Evolutionary conservation across 257 asterid genomes (phyloP).

Genomic region (Ehretia macrophylla): DNA sequence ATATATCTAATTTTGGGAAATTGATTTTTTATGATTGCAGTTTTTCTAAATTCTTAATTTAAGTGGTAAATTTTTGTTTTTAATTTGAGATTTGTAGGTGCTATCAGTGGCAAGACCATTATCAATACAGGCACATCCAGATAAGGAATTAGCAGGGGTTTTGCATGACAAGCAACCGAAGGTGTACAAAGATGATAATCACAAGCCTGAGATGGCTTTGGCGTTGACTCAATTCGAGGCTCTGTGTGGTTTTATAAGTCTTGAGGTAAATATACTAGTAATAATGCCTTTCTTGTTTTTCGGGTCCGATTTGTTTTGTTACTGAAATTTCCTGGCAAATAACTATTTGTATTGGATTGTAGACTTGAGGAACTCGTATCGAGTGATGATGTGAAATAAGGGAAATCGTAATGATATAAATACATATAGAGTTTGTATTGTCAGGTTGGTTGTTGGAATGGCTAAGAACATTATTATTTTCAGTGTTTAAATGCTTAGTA

Average conservation of each 20-base stretch:
- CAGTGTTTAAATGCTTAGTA: too few relatives aligned
- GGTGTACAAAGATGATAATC: slow-evolving; percentile 70
- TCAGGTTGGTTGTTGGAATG: too few relatives aligned
- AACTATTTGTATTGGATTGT: too few relatives aligned
- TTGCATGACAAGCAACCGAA: slow-evolving; percentile 69
- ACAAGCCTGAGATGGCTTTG: slow-evolving; percentile 92
- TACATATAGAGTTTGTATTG: too few relatives aligned
- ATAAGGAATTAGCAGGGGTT: slow-evolving; percentile 65
- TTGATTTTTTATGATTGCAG: not conserved
- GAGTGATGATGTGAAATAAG: not conserved
- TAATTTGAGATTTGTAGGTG: slow-evolving; percentile 35
- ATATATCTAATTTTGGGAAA: not conserved
- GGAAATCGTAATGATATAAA: not conserved
- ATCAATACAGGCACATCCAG: slow-evolving; percentile 97
- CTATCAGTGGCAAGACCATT: slow-evolving; percentile 84
- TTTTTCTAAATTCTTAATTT: too few relatives aligned
- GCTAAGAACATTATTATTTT: too few relatives aligned
- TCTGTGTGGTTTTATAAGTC: slow-evolving; percentile 63
- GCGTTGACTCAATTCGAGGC: slow-evolving; percentile 78
- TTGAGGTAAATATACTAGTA: slow-evolving; percentile 38
- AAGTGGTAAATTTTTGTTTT: too few relatives aligned
- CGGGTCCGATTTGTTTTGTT: not conserved
- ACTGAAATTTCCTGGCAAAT: too few relatives aligned
- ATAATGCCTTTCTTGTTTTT: not conserved
- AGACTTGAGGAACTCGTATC: not conserved